phyloP scores from a whole-genome alignment of 495 filamentous ascomycete species.

The Penicillium goetzii region DNA sequence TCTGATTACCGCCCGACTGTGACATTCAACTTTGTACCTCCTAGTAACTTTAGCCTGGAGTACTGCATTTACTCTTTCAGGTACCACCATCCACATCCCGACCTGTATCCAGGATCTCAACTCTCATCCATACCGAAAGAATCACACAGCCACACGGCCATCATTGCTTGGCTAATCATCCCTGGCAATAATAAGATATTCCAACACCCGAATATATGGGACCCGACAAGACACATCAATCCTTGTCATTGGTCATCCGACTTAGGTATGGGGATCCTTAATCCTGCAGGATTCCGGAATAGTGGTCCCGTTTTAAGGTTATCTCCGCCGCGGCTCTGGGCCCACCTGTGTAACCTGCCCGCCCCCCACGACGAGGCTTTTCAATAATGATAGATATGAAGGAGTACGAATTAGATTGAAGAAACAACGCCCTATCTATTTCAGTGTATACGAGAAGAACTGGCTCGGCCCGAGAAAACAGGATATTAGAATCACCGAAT shows the following conservation, averaged over 20 bases:
- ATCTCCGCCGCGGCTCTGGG: constrained; percentile 11
- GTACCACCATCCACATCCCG: too few species aligned
- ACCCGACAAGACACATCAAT: not conserved
- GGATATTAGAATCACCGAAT: constrained; percentile 5
- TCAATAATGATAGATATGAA: not conserved
- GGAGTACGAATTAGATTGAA: not conserved
- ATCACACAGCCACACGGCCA: too few species aligned
- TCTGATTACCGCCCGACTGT: too few species aligned
- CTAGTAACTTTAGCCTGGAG: too few species aligned
- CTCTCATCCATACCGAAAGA: not conserved
- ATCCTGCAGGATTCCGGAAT: constrained; percentile 5
- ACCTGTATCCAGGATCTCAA: not conserved
- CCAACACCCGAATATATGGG: not conserved
- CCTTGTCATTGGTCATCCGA: constrained; percentile 14
- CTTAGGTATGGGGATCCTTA: not conserved
- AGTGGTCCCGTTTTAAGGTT: constrained; percentile 15
- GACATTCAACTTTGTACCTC: too few species aligned
- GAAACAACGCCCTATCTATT: not conserved
- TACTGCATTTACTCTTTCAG: too few species aligned
- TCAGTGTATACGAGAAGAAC: not conserved
- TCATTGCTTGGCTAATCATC: too few species aligned
- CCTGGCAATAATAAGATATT: not conserved
- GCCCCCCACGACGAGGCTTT: not conserved
- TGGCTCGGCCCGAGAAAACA: not conserved
- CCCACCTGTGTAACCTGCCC: constrained; percentile 6